Evolutionary conservation across 1,284 basidiomycete species (phyloP).

Genomic region (Apiotrichum sp.): DNA sequence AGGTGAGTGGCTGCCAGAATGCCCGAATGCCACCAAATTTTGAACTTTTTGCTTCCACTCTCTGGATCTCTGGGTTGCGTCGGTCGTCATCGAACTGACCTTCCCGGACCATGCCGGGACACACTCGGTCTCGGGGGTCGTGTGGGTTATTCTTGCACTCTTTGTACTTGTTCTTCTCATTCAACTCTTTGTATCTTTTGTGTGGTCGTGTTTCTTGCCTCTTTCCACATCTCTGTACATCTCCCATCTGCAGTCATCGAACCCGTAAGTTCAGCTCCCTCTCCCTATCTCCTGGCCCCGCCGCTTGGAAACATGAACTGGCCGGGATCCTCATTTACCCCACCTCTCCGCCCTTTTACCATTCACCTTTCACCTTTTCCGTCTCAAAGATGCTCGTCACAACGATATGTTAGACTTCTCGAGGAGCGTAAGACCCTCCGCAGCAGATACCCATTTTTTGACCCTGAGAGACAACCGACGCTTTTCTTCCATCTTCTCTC

Average conservation of each 20-base stretch:
- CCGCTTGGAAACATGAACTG: too few relatives aligned
- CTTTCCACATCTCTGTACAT: too few relatives aligned
- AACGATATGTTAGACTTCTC: slow-evolving; percentile 42
- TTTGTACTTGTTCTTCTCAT: too few relatives aligned
- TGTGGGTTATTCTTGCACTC: too few relatives aligned
- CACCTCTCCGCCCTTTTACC: background rate
- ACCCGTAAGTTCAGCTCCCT: background rate
- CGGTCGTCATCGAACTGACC: background rate
- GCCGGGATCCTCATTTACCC: too few relatives aligned
- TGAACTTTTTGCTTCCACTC: background rate
- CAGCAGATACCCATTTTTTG: slow-evolving; percentile 27
- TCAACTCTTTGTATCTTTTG: too few relatives aligned
- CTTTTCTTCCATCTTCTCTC: background rate
- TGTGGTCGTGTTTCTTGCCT: too few relatives aligned
- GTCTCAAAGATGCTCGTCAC: slow-evolving; percentile 22
- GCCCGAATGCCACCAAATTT: too few relatives aligned
- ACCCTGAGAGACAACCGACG: slow-evolving; percentile 21
- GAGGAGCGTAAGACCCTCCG: slow-evolving; percentile 26
- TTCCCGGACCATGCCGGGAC: background rate
- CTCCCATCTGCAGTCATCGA: too few relatives aligned
- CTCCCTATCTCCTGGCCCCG: too few relatives aligned
- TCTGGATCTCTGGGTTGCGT: background rate
- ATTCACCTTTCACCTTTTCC: background rate
- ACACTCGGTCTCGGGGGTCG: too few relatives aligned
- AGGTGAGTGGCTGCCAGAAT: too few relatives aligned